Base-by-base conservation (phyloP, 768 basidiomycete species). In the Panaeolus papilionaceus region DNA sequence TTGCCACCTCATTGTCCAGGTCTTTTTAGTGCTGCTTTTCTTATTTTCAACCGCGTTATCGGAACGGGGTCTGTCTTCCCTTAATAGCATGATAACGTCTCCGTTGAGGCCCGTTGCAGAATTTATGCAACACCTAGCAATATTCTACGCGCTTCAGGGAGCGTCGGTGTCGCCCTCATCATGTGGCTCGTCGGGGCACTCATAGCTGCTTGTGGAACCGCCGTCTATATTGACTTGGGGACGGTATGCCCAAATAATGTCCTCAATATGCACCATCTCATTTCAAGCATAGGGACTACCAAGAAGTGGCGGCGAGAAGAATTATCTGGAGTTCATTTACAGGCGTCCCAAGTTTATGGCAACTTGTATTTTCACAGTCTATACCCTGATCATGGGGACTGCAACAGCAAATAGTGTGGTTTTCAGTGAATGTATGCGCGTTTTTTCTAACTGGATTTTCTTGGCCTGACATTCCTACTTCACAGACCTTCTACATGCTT, bases 41-140 rank as follows among this genome's bases (percentile, higher is more conserved):
- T 93, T 49, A 88, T 93, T 42, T 91, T 92, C 80, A 93, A 93
- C 72, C 85, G 88, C 37, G 83, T 91, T n/a, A 89, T 92, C 38
- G 91, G 91, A 20, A 88, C 90, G 20, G 90, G 91, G 91, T 89
- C 66, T 38, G 79, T 75, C 45, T 11, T 63, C 61, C 23, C 66
- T 40, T 40, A 1, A 20, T 62, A 61, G 12, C 23, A 58, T 45
- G 10, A 20, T 37, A 5, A 38, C 18, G 28, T 38, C 20, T 12
- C 28, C 40, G 39, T 51, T 63, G 33, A 58, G 54, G 54, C 54
- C 12, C 8, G 54, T 38, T 37, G 12, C 62, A 92, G 91, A 12
- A 90, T 92, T 61, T 92, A 89, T 73, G 90, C 89, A 12, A 88
- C 89, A 0, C 89, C 92, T 0, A 87, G 89, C 61, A 82, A 89